Conservation (phyloP, 768 basidiomycete species). For the Naganishia vishniacii region DNA sequence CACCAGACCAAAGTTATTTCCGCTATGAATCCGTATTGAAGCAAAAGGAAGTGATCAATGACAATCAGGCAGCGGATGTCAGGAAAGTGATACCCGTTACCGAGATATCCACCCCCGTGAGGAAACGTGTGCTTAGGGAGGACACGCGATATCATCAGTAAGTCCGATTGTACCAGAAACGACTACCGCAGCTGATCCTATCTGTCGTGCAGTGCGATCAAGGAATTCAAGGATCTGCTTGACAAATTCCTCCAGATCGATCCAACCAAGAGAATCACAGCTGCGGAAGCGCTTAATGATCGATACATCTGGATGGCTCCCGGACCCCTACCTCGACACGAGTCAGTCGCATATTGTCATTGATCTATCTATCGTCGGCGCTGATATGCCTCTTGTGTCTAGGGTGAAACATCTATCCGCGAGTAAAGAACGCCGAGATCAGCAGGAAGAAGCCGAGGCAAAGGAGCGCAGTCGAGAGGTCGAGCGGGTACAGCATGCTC, state of each 20-base stretch:
- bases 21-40: constrained; percentile 4
- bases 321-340: neutral
- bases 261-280: constrained; percentile 22
- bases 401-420: constrained; percentile 5
- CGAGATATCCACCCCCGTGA: constrained; percentile 5
- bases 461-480: constrained; percentile 1
- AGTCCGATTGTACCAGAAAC: neutral
- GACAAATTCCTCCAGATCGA: constrained; percentile 19
- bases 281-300: constrained; percentile 20
- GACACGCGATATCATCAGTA: constrained; percentile 2
- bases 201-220: neutral
- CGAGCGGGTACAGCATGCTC: constrained; percentile 11
- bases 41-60: constrained; percentile 26
- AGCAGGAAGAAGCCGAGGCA: constrained; percentile 17
- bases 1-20: constrained; percentile 53
- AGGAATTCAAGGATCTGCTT: constrained; percentile 19
- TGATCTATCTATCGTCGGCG: no score
- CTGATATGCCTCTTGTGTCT: no score
- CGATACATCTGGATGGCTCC: constrained; percentile 22
- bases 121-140: neutral
- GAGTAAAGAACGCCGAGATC: constrained; percentile 18
- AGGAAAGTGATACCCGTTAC: constrained; percentile 18
- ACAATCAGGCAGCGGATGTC: constrained; percentile 9
- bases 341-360: neutral
- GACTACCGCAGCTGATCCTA: neutral